A percentile compares a stretch with the other conserved stretches of the same genome.
Conservation (phyloP, 2,329 filamentous ascomycete genomes). For the Aspergillus candidus region DNA sequence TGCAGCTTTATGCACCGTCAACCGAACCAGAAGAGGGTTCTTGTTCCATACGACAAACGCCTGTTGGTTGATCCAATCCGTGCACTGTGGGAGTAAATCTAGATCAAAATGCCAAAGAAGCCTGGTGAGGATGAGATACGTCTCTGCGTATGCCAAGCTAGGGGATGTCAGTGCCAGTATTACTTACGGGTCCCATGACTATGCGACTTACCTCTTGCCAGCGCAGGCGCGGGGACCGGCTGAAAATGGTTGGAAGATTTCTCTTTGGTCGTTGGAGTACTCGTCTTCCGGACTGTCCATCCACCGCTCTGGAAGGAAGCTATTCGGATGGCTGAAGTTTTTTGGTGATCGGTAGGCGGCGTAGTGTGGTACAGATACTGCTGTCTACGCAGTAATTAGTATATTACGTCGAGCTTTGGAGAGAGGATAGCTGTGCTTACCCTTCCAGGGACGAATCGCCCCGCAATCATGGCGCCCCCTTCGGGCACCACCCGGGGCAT, state of each 20-base stretch:
- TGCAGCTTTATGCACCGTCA: neutral
- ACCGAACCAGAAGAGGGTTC: constrained; percentile 11
- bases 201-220: neutral
- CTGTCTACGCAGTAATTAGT: neutral
- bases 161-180: too few relatives aligned
- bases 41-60: constrained; percentile 25
- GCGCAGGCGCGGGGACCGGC: constrained; percentile 9
- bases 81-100: constrained; percentile 7
- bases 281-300: constrained; percentile 1
- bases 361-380: constrained; percentile 5
- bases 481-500: constrained; percentile 22
- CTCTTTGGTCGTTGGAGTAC: too few relatives aligned
- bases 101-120: constrained; percentile 24
- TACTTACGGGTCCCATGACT: too few relatives aligned
- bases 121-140: constrained; percentile 21
- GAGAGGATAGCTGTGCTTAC: constrained; percentile 5
- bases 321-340: constrained; percentile 7
- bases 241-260: constrained; percentile 5
- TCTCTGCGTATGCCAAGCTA: constrained; percentile 20
- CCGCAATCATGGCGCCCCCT: constrained; percentile 27
- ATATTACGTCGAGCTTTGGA: neutral
- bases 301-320: constrained; percentile 25
- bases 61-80: constrained; percentile 18
- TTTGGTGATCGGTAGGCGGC: constrained; percentile 3
- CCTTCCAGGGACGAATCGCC: constrained; percentile 27